Evolutionary conservation across 2,329 filamentous ascomycete genomes (phyloP).

Genomic region (Penicillium sp.): DNA sequence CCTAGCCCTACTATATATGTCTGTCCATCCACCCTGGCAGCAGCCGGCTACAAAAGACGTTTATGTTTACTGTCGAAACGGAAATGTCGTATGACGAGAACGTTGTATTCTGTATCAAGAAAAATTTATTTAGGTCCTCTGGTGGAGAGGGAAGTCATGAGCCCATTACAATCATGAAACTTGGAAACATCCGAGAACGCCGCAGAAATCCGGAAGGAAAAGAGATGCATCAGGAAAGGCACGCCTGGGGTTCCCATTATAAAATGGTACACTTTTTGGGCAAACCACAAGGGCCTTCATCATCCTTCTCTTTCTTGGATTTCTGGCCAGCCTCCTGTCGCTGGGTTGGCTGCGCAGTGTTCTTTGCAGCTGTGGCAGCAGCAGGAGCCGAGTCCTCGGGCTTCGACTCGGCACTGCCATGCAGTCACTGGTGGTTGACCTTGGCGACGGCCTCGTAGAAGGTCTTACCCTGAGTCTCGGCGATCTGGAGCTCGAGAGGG

Average conservation of each 20-base stretch:
- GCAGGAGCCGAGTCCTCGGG: slow-evolving; percentile 33
- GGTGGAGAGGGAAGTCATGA: slow-evolving; percentile 2
- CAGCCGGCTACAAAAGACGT: no score
- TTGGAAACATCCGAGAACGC: slow-evolving; percentile 5
- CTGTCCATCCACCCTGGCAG: no score
- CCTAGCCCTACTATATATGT: no score
- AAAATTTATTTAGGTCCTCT: slow-evolving; percentile 1
- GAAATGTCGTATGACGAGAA: background rate
- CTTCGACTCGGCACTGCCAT: slow-evolving; percentile 57
- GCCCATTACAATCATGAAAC: slow-evolving; percentile 11
- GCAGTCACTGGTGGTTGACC: slow-evolving; percentile 75
- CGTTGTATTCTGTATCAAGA: slow-evolving; percentile 1
- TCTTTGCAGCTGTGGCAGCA: slow-evolving; percentile 31
- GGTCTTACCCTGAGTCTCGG: slow-evolving; percentile 77
- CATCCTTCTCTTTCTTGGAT: slow-evolving; percentile 48
- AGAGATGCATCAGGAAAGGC: slow-evolving; percentile 11
- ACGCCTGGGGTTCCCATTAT: slow-evolving; percentile 43
- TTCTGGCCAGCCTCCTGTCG: slow-evolving; percentile 37
- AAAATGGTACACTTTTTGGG: slow-evolving; percentile 74
- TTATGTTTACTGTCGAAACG: no score
- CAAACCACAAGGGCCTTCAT: slow-evolving; percentile 73
- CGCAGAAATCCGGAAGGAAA: slow-evolving; percentile 17
- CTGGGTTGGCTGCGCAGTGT: slow-evolving; percentile 27
- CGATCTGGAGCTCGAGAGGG: slow-evolving; percentile 75
- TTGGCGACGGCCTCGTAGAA: slow-evolving; percentile 82